Conservation (phyloP, 768 basidiomycete species). For the Rhizopogon salebrosus region DNA sequence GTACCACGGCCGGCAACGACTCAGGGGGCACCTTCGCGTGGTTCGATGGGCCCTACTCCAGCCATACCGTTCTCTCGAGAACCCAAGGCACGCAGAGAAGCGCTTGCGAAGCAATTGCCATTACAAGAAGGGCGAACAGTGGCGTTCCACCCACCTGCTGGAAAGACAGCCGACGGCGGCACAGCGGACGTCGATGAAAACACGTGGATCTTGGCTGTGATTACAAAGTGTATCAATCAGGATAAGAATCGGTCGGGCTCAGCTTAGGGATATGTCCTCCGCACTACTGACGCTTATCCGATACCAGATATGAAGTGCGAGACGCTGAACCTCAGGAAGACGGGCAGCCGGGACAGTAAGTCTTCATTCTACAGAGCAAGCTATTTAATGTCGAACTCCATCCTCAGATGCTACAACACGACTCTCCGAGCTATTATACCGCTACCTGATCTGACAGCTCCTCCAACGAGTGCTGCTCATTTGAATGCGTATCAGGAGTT, state of each 20-base stretch:
- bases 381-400: neutral
- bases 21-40: slow-evolving; percentile 31
- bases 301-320: slow-evolving; percentile 73
- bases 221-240: slow-evolving; percentile 62
- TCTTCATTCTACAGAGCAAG: neutral
- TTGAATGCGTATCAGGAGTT: slow-evolving; percentile 70
- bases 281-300: neutral
- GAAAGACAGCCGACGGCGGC: slow-evolving; percentile 46
- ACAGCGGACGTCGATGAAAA: slow-evolving; percentile 44
- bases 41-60: slow-evolving; percentile 52
- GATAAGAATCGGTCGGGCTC: slow-evolving; percentile 61
- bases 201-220: slow-evolving; percentile 76
- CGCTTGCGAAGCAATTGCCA: slow-evolving; percentile 55
- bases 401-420: slow-evolving; percentile 58
- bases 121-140: slow-evolving; percentile 74
- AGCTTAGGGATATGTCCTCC: neutral
- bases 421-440: slow-evolving; percentile 71
- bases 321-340: slow-evolving; percentile 83
- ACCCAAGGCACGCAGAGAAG: slow-evolving; percentile 61
- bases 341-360: slow-evolving; percentile 58
- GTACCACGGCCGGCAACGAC: slow-evolving; percentile 11
- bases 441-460: slow-evolving; percentile 66
- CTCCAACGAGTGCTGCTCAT: slow-evolving; percentile 55
- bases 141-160: slow-evolving; percentile 68
- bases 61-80: slow-evolving; percentile 54